Conservation (phyloP, 179 eudicot genomes). For the Patellifolia procumbens region DNA sequence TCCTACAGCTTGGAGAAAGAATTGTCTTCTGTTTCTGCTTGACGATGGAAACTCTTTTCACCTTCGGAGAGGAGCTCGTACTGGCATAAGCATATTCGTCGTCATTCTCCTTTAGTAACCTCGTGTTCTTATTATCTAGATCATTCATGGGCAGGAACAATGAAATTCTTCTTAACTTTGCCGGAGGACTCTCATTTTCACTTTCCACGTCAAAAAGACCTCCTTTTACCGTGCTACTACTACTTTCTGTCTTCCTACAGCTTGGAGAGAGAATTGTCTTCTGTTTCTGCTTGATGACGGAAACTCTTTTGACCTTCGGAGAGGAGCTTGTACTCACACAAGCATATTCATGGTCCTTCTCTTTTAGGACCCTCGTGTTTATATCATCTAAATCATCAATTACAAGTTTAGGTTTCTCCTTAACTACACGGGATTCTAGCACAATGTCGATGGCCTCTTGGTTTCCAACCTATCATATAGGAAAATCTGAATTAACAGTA, state of each 20-base stretch:
- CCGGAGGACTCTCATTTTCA: constrained; percentile 46
- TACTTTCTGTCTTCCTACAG: constrained; percentile 24
- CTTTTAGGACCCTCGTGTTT: constrained; percentile 9
- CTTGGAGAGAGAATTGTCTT: constrained; percentile 36
- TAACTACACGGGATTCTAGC: constrained; percentile 31
- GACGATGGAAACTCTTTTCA: constrained; percentile 40
- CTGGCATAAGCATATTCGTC: constrained; percentile 34
- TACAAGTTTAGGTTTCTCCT: constrained; percentile 35
- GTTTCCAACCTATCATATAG: constrained; percentile 58
- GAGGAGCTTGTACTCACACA: constrained; percentile 42
- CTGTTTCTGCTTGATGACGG: constrained; percentile 39
- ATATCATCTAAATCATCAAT: constrained; percentile 17
- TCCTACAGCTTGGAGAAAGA: constrained; percentile 33
- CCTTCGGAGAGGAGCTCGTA: constrained; percentile 50
- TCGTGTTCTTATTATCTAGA: too few species aligned
- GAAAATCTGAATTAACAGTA: constrained; percentile 3
- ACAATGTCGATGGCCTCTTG: constrained; percentile 81
- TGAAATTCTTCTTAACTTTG: constrained; percentile 39
- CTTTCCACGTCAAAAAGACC: constrained; percentile 27
- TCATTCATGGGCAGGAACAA: constrained; percentile 32
- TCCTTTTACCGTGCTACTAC: constrained; percentile 17
- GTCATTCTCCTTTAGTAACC: constrained; percentile 17
- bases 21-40: constrained; percentile 40
- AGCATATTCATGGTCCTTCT: constrained; percentile 31
- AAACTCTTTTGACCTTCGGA: too few species aligned